A percentile compares a stretch with the other conserved stretches of the same genome.
phyloP scores from a whole-genome alignment of 2,329 filamentous ascomycete species.

The Verticillium zaregamsianum region DNA sequence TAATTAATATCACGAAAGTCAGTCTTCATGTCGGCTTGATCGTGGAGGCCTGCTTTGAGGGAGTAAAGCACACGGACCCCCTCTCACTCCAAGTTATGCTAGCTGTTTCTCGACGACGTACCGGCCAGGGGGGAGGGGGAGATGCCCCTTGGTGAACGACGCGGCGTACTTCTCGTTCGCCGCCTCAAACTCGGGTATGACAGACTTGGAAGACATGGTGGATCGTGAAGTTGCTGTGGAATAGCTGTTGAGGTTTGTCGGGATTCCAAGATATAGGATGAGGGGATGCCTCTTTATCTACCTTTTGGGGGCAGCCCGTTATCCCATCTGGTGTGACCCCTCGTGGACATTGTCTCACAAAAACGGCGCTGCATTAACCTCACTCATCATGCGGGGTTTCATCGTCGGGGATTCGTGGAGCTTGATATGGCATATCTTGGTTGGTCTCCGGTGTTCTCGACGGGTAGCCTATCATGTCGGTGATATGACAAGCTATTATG shows the following conservation, averaged over 20 bases:
- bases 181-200: constrained; percentile 20
- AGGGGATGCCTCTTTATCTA: neutral
- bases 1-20: neutral
- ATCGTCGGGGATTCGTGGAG: neutral
- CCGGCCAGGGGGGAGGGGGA: constrained; percentile 56
- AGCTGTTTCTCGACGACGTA: neutral
- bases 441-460: neutral
- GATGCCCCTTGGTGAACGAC: constrained; percentile 67
- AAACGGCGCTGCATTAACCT: neutral
- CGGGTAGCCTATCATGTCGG: neutral
- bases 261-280: neutral
- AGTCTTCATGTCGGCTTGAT: neutral
- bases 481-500: neutral
- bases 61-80: no score
- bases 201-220: constrained; percentile 5
- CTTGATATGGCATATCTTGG: neutral
- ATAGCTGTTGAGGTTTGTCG: neutral
- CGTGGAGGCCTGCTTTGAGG: no score
- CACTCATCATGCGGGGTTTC: neutral
- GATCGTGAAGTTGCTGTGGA: neutral
- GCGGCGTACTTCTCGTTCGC: constrained; percentile 49
- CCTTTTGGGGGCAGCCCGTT: neutral
- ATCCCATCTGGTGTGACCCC: neutral
- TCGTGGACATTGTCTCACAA: neutral
- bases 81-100: neutral